These are phyloP conservation scores for Biscogniauxia mediterranea DNA, from an alignment of 2,329 filamentous ascomycete species.

Conservation along the genomic window DNA sequence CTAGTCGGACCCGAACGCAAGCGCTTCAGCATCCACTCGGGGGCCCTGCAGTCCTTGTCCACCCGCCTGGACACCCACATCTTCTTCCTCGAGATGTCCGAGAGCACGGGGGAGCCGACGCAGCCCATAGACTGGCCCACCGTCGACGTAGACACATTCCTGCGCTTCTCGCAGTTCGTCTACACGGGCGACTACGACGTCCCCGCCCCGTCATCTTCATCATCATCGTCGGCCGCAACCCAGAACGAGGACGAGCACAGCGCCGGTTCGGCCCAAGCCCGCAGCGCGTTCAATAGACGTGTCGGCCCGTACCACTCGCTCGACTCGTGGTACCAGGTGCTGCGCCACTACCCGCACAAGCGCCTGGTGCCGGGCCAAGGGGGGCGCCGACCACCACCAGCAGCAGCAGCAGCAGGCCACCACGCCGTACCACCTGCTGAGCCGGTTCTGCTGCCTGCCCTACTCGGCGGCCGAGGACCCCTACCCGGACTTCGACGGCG, in stretches of 20 bases:
- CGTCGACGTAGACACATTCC: not conserved
- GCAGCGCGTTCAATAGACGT: not conserved
- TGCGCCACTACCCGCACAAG: not conserved
- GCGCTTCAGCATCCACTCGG: constrained; percentile 1
- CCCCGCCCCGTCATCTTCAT: not conserved
- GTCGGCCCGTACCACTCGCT: not conserved
- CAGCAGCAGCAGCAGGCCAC: not conserved
- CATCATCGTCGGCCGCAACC: not conserved
- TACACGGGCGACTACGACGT: not conserved
- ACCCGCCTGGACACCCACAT: not conserved
- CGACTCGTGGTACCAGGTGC: not conserved
- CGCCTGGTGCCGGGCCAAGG: too few species aligned
- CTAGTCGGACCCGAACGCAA: not conserved
- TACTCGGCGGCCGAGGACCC: not conserved
- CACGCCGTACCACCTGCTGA: not conserved
- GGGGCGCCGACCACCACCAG: too few species aligned
- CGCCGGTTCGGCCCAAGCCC: not conserved
- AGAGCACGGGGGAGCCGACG: not conserved
- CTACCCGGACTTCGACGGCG: not conserved
- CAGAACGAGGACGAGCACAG: not conserved
- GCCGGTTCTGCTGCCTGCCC: not conserved
- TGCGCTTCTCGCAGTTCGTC: not conserved
- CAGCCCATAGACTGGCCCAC: not conserved
- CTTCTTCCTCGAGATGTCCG: not conserved
- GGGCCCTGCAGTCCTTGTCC: not conserved